phyloP scores from a whole-genome alignment of 768 basidiomycete species.

The Boletus sp. region DNA sequence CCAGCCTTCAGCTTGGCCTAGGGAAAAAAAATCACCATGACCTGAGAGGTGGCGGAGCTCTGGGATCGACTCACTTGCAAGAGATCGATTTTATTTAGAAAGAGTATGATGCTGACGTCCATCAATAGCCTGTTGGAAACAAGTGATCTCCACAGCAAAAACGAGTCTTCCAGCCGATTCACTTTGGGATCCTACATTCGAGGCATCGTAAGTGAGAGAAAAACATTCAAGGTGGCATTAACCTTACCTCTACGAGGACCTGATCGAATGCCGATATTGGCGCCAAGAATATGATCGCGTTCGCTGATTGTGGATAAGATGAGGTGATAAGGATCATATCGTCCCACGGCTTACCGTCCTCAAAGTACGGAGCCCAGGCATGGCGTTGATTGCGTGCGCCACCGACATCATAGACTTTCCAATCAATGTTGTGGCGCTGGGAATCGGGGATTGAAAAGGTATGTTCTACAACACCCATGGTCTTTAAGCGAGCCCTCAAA shows the following conservation, averaged over 20 bases:
- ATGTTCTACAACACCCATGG: constrained; percentile 78
- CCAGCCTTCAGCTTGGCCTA: constrained; percentile 77
- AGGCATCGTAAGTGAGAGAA: neutral
- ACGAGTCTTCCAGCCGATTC: constrained; percentile 79
- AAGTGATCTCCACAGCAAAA: constrained; percentile 70
- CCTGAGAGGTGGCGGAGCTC: neutral
- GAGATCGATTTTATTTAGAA: constrained; percentile 80
- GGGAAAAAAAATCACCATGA: constrained; percentile 1
- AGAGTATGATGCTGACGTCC: constrained; percentile 76
- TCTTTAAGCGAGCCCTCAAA: constrained; percentile 78
- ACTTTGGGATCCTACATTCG: constrained; percentile 59
- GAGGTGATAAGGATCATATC: neutral
- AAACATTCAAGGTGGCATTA: constrained; percentile 4
- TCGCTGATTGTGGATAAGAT: constrained; percentile 46
- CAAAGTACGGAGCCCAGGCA: constrained; percentile 88
- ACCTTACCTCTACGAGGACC: constrained; percentile 68
- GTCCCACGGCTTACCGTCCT: constrained; percentile 54
- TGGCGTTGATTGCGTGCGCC: constrained; percentile 79
- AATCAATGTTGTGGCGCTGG: constrained; percentile 57
- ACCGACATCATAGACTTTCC: constrained; percentile 87
- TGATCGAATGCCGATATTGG: constrained; percentile 89
- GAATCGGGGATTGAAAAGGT: constrained; percentile 65
- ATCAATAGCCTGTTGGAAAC: constrained; percentile 71
- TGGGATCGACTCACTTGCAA: constrained; percentile 49
- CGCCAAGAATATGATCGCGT: constrained; percentile 85